These are phyloP conservation scores for Dalechampia spathulata DNA, from an alignment of 441 rosid genomes.

Conservation along the genomic window DNA sequence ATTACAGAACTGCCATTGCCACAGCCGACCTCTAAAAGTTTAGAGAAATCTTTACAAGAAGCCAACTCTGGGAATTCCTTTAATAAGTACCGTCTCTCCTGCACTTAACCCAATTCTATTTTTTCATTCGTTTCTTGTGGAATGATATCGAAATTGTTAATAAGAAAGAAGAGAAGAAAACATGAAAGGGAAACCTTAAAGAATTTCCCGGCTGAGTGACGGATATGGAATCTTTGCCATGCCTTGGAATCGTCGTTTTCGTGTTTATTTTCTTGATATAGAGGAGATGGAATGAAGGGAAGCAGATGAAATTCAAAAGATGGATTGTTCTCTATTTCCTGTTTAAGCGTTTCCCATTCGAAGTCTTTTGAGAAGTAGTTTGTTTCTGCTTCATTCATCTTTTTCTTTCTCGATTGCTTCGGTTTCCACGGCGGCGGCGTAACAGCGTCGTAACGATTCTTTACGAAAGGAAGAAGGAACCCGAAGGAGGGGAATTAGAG, in stretches of 20 bases:
- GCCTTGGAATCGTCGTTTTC: constrained; percentile 33
- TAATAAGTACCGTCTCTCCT: constrained; percentile 87
- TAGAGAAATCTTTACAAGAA: constrained; percentile 37
- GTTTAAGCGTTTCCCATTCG: constrained; percentile 57
- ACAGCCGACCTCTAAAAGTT: constrained; percentile 82
- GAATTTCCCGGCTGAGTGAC: constrained; percentile 78
- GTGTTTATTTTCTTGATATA: neutral
- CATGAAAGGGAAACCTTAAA: no score
- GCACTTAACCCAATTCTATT: neutral
- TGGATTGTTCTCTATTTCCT: constrained; percentile 47
- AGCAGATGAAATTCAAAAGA: constrained; percentile 47
- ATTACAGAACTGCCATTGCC: constrained; percentile 85
- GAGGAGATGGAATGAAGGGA: constrained; percentile 23
- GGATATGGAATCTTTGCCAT: constrained; percentile 67
- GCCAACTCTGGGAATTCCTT: constrained; percentile 87
- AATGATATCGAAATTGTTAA: neutral
- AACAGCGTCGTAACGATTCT: neutral
- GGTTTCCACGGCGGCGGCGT: neutral
- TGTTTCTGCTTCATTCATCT: constrained; percentile 29
- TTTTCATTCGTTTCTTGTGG: neutral
- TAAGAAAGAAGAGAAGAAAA: no score
- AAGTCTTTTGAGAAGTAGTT: constrained; percentile 87
- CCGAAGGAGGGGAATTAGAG: no score
- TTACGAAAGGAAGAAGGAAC: no score
- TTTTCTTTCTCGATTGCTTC: constrained; percentile 12